Conservation (phyloP, 2,329 filamentous ascomycete species). For the Dactylellina drechsleri region DNA sequence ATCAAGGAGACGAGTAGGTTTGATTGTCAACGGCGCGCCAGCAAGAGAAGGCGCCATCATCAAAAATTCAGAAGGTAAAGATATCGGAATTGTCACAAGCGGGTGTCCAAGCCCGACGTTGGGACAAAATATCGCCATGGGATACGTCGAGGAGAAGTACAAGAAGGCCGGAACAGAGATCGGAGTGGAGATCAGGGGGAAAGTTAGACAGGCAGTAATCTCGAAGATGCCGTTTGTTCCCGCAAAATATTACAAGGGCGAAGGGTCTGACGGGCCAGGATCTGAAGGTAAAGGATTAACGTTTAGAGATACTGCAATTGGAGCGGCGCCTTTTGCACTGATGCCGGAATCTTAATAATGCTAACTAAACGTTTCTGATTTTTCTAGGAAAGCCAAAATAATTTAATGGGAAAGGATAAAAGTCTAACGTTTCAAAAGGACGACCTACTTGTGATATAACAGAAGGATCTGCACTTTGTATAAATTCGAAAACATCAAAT, state of each 20-base stretch:
- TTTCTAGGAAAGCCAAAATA: too few relatives aligned
- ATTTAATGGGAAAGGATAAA: too few relatives aligned
- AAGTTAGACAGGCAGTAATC: conserved; percentile 77
- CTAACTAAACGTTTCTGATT: neutral
- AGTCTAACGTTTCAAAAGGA: too few relatives aligned
- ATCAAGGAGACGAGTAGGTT: conserved; percentile 77
- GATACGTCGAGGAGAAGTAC: conserved; percentile 80
- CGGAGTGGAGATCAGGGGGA: conserved; percentile 79
- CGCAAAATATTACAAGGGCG: conserved; percentile 75
- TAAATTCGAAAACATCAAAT: neutral
- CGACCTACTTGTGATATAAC: neutral
- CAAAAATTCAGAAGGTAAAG: conserved; percentile 69
- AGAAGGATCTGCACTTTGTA: neutral
- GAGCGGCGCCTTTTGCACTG: neutral
- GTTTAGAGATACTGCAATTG: neutral
- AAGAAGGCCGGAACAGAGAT: conserved; percentile 88
- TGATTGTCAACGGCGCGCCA: conserved; percentile 84
- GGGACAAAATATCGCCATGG: conserved; percentile 95
- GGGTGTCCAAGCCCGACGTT: conserved; percentile 88
- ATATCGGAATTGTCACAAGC: conserved; percentile 84
- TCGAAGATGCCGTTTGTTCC: conserved; percentile 90
- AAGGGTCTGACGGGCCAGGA: neutral
- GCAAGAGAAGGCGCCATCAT: conserved; percentile 89
- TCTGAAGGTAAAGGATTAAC: neutral
- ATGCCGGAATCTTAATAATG: conserved; percentile 1